A percentile compares a stretch with the other conserved stretches of the same genome.
These are phyloP conservation scores for Penicillium cataractarum DNA, from an alignment of 495 filamentous ascomycete genomes.

Conservation along the genomic window DNA sequence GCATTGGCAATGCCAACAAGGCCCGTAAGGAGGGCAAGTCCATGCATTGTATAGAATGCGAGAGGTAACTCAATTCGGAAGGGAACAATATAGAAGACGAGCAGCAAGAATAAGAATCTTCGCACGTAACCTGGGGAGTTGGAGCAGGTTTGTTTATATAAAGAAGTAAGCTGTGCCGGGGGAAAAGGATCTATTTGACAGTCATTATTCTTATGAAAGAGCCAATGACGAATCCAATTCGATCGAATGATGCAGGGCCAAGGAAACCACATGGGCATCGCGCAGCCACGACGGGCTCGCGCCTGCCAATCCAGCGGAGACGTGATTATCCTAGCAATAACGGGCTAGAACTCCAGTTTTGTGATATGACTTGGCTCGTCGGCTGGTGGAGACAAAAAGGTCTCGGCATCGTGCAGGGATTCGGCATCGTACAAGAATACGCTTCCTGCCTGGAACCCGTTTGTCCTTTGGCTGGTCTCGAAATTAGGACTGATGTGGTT, in stretches of 20 bases:
- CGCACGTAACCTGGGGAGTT: background rate
- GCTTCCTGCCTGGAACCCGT: background rate
- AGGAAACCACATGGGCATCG: conserved; percentile 3
- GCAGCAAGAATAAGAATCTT: background rate
- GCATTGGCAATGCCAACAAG: conserved; percentile 46
- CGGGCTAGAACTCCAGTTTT: conserved; percentile 13
- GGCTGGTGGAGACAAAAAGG: background rate
- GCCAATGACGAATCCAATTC: background rate
- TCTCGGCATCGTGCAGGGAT: background rate
- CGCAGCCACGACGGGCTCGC: conserved; percentile 3
- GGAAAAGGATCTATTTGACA: background rate
- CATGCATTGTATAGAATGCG: conserved; percentile 31
- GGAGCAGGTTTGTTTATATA: background rate
- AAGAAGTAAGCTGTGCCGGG: background rate
- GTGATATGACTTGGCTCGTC: background rate
- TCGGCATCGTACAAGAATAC: background rate
- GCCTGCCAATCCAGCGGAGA: conserved; percentile 11
- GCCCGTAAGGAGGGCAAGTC: conserved; percentile 31
- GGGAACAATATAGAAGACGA: background rate
- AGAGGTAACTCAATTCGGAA: background rate
- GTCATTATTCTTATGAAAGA: background rate
- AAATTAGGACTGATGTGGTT: conserved; percentile 1
- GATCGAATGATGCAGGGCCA: background rate
- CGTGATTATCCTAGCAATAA: conserved; percentile 21
- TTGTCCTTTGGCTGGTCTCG: background rate